phyloP scores from a whole-genome alignment of 495 filamentous ascomycete species.

The Talaromyces adpressus region DNA sequence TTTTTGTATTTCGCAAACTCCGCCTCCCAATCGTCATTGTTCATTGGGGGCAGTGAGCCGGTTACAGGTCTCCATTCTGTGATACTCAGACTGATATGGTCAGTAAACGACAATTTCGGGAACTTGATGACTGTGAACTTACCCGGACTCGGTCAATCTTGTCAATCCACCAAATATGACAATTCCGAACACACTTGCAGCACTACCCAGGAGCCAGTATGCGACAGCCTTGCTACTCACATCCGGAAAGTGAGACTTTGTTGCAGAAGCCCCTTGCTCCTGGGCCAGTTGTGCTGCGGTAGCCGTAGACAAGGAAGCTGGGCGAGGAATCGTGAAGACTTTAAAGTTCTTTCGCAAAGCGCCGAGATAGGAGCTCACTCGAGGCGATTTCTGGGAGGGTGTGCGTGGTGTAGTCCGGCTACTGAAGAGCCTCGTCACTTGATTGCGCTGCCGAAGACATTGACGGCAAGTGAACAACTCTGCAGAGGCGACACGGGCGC shows the following conservation, averaged over 20 bases:
- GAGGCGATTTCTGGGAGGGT: constrained; percentile 19
- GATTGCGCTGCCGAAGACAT: constrained; percentile 42
- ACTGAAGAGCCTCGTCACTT: constrained; percentile 28
- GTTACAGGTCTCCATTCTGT: constrained; percentile 99
- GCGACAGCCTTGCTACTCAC: constrained; percentile 66
- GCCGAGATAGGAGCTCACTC: constrained; percentile 15
- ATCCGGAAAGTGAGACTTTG: constrained; percentile 57
- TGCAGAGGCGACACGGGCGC: constrained; percentile 41
- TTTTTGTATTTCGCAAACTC: constrained; percentile 88
- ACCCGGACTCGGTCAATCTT: constrained; percentile 93
- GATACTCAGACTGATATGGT: constrained; percentile 70
- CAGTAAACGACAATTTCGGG: constrained; percentile 9
- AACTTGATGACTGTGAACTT: constrained; percentile 18
- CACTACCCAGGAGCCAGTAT: constrained; percentile 90
- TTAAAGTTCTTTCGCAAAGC: background rate
- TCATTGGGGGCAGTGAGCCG: constrained; percentile 80
- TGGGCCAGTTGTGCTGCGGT: constrained; percentile 13
- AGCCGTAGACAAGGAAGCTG: constrained; percentile 14
- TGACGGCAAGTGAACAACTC: constrained; percentile 57
- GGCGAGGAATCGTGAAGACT: background rate
- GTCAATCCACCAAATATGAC: constrained; percentile 94
- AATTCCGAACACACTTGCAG: constrained; percentile 89
- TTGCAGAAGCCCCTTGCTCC: constrained; percentile 19
- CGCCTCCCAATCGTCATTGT: constrained; percentile 69
- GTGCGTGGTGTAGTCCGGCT: constrained; percentile 21